phyloP scores from a whole-genome alignment of 2,329 filamentous ascomycete genomes.

The Pseudogymnoascus sp. region DNA sequence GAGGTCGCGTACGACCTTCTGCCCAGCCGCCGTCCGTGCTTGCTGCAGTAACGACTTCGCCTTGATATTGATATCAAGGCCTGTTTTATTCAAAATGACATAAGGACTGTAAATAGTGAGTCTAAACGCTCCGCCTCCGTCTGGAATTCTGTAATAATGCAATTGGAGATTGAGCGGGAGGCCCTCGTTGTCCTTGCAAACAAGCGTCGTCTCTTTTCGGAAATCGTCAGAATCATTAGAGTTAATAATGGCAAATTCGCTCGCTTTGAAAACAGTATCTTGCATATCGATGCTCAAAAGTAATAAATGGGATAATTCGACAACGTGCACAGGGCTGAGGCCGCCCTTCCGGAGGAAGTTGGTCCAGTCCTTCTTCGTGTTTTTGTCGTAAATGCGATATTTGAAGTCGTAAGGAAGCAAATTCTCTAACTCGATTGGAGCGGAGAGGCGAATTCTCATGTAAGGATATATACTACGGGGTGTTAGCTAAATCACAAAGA shows the following conservation, averaged over 20 bases:
- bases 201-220: constrained; percentile 68
- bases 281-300: constrained; percentile 94
- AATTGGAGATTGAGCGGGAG: constrained; percentile 73
- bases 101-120: constrained; percentile 94
- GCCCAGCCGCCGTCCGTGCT: constrained; percentile 75
- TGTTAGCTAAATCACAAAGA: constrained; percentile 27
- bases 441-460: constrained; percentile 87
- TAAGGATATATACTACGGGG: constrained; percentile 69
- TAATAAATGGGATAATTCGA: constrained; percentile 88
- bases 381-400: constrained; percentile 97
- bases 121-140: constrained; percentile 92
- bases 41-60: constrained; percentile 84
- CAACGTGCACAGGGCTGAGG: constrained; percentile 93
- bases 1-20: constrained; percentile 50
- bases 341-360: constrained; percentile 96
- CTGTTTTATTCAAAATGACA: constrained; percentile 90
- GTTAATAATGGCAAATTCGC: constrained; percentile 97
- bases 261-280: constrained; percentile 87
- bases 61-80: constrained; percentile 77
- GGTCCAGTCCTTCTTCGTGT: constrained; percentile 97
- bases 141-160: constrained; percentile 83
- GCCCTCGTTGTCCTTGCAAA: constrained; percentile 78
- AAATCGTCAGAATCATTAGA: constrained; percentile 83
- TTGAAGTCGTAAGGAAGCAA: constrained; percentile 97
- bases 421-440: constrained; percentile 90